These are phyloP conservation scores for Alternaria postmessia DNA, from an alignment of 2,329 filamentous ascomycete genomes.

Conservation along the genomic window DNA sequence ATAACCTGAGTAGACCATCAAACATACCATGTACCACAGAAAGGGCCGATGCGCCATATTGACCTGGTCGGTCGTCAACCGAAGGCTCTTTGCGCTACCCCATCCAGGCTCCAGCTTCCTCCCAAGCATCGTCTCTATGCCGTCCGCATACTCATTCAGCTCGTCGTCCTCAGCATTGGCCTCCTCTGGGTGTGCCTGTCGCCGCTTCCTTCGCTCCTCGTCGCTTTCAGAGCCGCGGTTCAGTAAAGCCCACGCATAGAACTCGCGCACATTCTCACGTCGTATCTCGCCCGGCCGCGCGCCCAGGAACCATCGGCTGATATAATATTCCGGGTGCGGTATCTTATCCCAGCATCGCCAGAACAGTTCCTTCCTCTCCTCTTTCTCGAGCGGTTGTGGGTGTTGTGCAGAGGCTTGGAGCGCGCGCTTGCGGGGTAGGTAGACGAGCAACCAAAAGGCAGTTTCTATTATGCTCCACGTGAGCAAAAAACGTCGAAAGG, in stretches of 20 bases:
- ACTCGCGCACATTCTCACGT: slow-evolving; percentile 73
- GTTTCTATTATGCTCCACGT: slow-evolving; percentile 60
- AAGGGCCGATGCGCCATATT: slow-evolving; percentile 68
- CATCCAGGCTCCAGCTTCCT: slow-evolving; percentile 62
- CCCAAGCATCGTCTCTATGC: slow-evolving; percentile 63
- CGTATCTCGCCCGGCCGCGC: slow-evolving; percentile 65
- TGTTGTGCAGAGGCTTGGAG: slow-evolving; percentile 63
- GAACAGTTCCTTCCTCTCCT: slow-evolving; percentile 65
- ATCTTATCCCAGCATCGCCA: slow-evolving; percentile 64
- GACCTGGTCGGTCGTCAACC: slow-evolving; percentile 72
- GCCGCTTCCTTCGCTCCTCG: slow-evolving; percentile 22
- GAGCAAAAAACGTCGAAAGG: slow-evolving; percentile 48
- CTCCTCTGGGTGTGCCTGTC: slow-evolving; percentile 26
- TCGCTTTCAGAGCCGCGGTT: slow-evolving; percentile 57
- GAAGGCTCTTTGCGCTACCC: slow-evolving; percentile 64
- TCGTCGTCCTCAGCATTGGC: slow-evolving; percentile 55
- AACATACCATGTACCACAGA: slow-evolving; percentile 68
- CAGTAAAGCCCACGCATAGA: slow-evolving; percentile 73
- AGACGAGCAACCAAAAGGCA: slow-evolving; percentile 63
- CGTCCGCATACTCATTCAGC: slow-evolving; percentile 63
- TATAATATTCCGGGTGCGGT: slow-evolving; percentile 63
- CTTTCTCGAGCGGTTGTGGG: slow-evolving; percentile 55
- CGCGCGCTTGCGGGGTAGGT: slow-evolving; percentile 60
- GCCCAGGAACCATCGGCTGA: slow-evolving; percentile 72
- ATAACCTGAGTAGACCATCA: not conserved